Base-by-base conservation (phyloP, 2,329 filamentous ascomycete genomes). In the Albophoma yamanashiensis region DNA sequence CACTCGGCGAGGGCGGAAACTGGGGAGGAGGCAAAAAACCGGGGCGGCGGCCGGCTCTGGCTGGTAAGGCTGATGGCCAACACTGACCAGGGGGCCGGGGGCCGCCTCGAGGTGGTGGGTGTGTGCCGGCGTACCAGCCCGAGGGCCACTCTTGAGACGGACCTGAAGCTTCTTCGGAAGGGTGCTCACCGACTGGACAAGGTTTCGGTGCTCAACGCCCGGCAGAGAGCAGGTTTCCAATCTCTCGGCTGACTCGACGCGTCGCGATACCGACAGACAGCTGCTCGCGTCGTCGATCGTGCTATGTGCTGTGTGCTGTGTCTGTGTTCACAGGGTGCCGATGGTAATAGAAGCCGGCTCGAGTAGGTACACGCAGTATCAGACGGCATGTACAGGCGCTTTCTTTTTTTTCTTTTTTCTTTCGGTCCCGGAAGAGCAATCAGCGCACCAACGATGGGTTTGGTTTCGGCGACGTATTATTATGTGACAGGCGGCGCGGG, bases 321-420 rank as follows among this genome's bases (percentile, higher is more conserved):
- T 36, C 27, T 39, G 45, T 57, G 12, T 38, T 38, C 11, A 14
- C 14, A 22, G 50, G 25, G 45, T 15, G 57, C 43, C 15, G 57
- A 55, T 58, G 57, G 55, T 56, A n/a, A n/a, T n/a, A 27, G 42
- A 53, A 56, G 47, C 60, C 56, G 39, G 57, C 36, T 57, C 55
- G 59, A 60, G 17, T 60, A 62, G 56, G 61, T 64, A 63, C 60
- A 59, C 45, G 55, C 57, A 59, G 56, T 65, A 62, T 63, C 39
- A 47, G 53, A 59, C 61, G 64, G 62, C 64, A 67, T 65, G 62
- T 65, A 66, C 65, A 65, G 40, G 17, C 52, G 2, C 20, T 31
- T 25, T 42, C n/a, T 56, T 9, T 36, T n/a, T 17, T 40, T 56
- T 40, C n/a, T 25, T 42, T 31, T 56, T 9, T 36, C n/a, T 17